Base-by-base conservation (phyloP, 257 asterid species). In the Lithospermum erythrorhizon region DNA sequence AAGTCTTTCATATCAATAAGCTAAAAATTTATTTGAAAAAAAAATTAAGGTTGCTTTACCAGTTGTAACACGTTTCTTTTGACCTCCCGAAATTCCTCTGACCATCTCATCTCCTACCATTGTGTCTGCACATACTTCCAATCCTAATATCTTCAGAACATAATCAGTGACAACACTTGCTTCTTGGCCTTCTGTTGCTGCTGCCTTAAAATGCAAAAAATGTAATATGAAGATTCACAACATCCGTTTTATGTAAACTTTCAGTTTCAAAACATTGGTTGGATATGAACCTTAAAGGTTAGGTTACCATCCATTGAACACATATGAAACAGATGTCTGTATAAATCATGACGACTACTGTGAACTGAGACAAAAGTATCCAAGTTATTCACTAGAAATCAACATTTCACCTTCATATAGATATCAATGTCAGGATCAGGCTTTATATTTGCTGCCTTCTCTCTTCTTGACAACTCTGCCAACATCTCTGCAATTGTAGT, bases 41-140 rank as follows among this genome's bases (percentile, higher is more conserved):
- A 2, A 53, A 27, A 53, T 20, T 27, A 8, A 53, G 27, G 21
- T n/a, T 53, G 11, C 13, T 37, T 13, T 61, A 87, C 98, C 98
- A 49, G 95, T 91, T 59, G 98, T 91, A 35, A 91, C 70, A 60
- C 98, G 75, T 76, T 91, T 91, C 66, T 78, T 64, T 65, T 91
- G 94, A 0, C 98, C 98, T 22, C 98, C 98, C 0, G 98, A 87
- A 30, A 91, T 86, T 29, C 98, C 98, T 52, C 95, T 73, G 13
- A 86, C 19, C 94, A 91, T 86, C 75, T 76, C 95, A 19, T 91
- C 87, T 5, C 98, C 98, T 21, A 91, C 94, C 20, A 83, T 14
- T 11, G 85, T 86, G 72, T 91, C 98, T 24, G 98, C 96, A 64
- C 98, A 88, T 6, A 71, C 66, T 21, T 88, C 98, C 67, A 91